Base-by-base conservation (phyloP, 1,139 yeast genomes). In the Citeromyces siamensis region DNA sequence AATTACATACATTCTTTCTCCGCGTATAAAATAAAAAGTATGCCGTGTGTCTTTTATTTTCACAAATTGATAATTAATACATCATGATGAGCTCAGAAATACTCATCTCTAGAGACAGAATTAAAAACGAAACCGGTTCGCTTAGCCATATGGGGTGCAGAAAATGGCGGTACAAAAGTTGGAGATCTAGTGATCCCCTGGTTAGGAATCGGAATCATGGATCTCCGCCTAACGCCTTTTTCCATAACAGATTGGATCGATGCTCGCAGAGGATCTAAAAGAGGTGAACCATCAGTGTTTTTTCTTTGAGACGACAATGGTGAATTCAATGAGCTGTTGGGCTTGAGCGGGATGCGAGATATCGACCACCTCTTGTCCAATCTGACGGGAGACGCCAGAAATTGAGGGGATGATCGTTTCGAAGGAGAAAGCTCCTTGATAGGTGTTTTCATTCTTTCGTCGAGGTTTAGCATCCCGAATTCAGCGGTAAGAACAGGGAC, bases 321-420 rank as follows among this genome's bases (percentile, higher is more conserved):
- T n/a, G n/a, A n/a, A n/a, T n/a, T n/a, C n/a, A n/a, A n/a, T n/a
- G n/a, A n/a, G n/a, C n/a, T n/a, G n/a, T n/a, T n/a, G n/a, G n/a
- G n/a, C n/a, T n/a, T n/a, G n/a, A 8, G 5, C 28, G 28, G 28
- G 28, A 23, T 23, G 28, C 28, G 10, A 12, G 28, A 23, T 23
- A 14, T 23, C 6, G 28, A 23, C 28, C 28, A 23, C 13, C 28
- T 23, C 10, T 8, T 23, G 28, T 23, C 13, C 28, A 23, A 14
- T 8, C 13, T 23, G 28, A 23, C 6, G 13, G 28, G 59, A 1
- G 43, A 31, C 34, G 43, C 42, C n/a, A 50, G 40, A 32, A 42
- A 21, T 22, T n/a, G 18, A 44, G 2, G 34, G 26, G 13, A 41
- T 43, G 7, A 45, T n/a, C n/a, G n/a, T n/a, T n/a, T n/a, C n/a